phyloP scores from a whole-genome alignment of 768 basidiomycete genomes.

The Clavulina sp. region DNA sequence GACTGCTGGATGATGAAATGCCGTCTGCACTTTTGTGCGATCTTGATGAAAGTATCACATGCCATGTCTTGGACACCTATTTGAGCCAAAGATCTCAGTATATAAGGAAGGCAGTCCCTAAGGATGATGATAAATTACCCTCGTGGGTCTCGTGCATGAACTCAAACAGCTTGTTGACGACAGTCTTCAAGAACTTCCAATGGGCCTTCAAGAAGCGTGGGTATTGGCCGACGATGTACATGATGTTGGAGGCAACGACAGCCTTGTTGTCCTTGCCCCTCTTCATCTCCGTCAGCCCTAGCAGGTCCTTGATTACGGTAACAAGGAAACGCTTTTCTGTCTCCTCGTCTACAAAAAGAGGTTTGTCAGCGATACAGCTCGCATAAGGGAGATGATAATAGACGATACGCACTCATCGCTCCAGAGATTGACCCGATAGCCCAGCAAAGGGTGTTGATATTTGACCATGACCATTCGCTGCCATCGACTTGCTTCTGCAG shows the following conservation, averaged over 20 bases:
- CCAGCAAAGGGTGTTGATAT: constrained; percentile 98
- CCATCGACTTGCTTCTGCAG: constrained; percentile 90
- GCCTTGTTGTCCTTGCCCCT: constrained; percentile 99
- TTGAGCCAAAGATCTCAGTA: background rate
- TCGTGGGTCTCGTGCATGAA: constrained; percentile 99
- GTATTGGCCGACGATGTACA: constrained; percentile 99
- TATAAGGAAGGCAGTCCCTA: background rate
- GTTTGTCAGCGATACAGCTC: background rate
- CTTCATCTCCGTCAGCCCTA: constrained; percentile 96
- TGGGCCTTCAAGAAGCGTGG: constrained; percentile 98
- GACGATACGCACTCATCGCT: constrained; percentile 72
- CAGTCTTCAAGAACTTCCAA: constrained; percentile 99
- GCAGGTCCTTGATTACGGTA: constrained; percentile 94
- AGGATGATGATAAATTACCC: constrained; percentile 28
- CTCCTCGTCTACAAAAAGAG: constrained; percentile 59
- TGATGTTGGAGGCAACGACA: constrained; percentile 87
- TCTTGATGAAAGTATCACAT: constrained; percentile 99
- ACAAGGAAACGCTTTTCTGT: constrained; percentile 98
- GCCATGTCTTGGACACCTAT: constrained; percentile 99
- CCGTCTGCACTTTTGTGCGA: constrained; percentile 92
- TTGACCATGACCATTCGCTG: constrained; percentile 98
- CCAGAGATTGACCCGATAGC: constrained; percentile 98
- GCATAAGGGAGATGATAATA: background rate
- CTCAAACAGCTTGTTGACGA: constrained; percentile 98
- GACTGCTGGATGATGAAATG: constrained; percentile 99